phyloP scores from a whole-genome alignment of 129 eudicot species.

The Heracleum sosnowskyi region DNA sequence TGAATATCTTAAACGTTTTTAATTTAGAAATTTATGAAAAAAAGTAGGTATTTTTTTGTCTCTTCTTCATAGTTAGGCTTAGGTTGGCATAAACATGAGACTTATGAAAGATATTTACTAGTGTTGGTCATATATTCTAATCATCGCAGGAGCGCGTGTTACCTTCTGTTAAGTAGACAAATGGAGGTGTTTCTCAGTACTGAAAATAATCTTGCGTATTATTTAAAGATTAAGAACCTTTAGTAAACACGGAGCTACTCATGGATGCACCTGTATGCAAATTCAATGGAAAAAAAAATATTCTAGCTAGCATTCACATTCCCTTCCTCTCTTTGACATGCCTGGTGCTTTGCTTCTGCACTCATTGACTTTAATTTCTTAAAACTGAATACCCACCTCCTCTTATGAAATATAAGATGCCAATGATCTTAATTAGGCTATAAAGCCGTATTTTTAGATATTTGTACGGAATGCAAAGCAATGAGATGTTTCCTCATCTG shows the following conservation, averaged over 20 bases:
- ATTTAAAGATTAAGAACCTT: background rate
- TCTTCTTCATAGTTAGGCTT: background rate
- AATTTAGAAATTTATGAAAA: background rate
- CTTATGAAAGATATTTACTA: background rate
- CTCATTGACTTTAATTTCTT: background rate
- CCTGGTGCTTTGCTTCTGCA: background rate
- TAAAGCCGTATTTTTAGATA: background rate
- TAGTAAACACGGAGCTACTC: background rate
- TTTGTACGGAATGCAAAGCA: background rate
- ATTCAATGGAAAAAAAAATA: background rate
- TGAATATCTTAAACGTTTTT: background rate
- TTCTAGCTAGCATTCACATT: background rate
- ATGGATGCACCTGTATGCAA: background rate
- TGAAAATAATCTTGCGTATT: background rate
- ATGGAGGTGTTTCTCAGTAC: background rate
- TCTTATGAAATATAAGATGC: background rate
- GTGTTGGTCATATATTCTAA: background rate
- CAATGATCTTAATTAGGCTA: background rate
- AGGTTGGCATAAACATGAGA: background rate
- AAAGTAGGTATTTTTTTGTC: background rate
- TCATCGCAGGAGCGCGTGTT: background rate
- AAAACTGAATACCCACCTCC: background rate
- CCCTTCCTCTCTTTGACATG: background rate
- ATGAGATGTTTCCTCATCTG: background rate
- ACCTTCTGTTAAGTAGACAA: background rate